Percentiles rank a stretch among this genome's conserved stretches.
Conservation (phyloP, 176 grass and related monocot genomes). For the Rhipidocladum racemiflorum region DNA sequence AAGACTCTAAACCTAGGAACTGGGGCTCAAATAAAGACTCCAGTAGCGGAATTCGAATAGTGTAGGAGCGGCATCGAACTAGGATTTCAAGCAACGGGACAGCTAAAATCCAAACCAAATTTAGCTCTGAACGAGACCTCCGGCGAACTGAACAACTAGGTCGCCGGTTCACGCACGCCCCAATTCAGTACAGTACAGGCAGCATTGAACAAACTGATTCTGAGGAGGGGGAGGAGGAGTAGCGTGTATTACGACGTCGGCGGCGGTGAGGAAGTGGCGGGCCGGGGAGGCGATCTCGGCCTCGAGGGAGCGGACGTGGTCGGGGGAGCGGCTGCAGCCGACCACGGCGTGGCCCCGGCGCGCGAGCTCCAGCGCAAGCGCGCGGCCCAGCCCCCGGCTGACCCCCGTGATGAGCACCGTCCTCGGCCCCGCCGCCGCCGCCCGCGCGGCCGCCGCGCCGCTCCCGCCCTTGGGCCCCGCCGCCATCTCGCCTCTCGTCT, state of each 20-base stretch:
- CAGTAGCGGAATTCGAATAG: not conserved
- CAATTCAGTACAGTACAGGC: not conserved
- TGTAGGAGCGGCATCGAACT: not conserved
- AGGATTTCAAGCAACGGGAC: not conserved
- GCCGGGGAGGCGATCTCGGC: slow-evolving; percentile 57
- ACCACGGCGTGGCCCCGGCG: slow-evolving; percentile 66
- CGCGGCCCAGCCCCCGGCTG: slow-evolving; percentile 82
- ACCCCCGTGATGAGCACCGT: slow-evolving; percentile 88
- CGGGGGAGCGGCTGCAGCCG: slow-evolving; percentile 78
- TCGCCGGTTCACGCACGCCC: not conserved
- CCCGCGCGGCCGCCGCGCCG: slow-evolving; percentile 48
- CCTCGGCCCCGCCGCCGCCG: slow-evolving; percentile 39
- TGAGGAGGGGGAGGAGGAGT: too few relatives aligned
- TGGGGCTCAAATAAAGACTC: not conserved
- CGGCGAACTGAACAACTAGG: slow-evolving; percentile 4
- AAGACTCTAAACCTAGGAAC: not conserved
- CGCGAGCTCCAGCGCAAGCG: slow-evolving; percentile 74
- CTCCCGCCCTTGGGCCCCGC: slow-evolving; percentile 35
- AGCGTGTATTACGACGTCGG: slow-evolving; percentile 57
- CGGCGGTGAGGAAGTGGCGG: slow-evolving; percentile 68
- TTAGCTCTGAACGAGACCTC: not conserved
- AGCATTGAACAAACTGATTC: not conserved
- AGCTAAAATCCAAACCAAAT: not conserved
- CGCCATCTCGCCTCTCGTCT: slow-evolving; percentile 31
- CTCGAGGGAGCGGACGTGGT: slow-evolving; percentile 65